These are phyloP conservation scores for Dioscorea dumetorum DNA, from an alignment of 106 monocot genomes.

Conservation along the genomic window DNA sequence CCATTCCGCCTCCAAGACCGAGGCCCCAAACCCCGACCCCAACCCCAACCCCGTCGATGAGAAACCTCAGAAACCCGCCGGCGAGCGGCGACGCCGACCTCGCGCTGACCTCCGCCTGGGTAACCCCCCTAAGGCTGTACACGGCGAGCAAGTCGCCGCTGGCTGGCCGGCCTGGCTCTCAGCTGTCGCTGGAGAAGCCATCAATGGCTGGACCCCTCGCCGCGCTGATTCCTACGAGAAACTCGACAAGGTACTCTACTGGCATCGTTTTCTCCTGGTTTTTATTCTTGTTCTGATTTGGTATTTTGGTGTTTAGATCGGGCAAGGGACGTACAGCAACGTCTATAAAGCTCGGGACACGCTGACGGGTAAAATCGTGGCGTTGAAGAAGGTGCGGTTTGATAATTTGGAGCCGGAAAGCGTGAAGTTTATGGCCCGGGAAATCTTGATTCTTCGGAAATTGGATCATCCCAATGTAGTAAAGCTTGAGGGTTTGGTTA, in stretches of 20 bases:
- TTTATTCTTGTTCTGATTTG: not conserved
- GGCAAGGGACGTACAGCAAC: conserved; percentile 42
- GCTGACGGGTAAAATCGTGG: conserved; percentile 25
- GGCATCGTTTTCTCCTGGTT: not conserved
- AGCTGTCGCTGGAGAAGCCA: conserved; percentile 44
- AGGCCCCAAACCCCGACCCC: not conserved
- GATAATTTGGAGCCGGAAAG: conserved; percentile 39
- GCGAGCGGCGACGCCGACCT: conserved; percentile 2
- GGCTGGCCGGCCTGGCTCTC: conserved; percentile 52
- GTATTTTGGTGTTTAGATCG: conserved; percentile 15
- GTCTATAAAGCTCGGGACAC: conserved; percentile 36
- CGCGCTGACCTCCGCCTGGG: conserved; percentile 9
- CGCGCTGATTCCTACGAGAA: conserved; percentile 35
- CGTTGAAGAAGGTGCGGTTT: conserved; percentile 42
- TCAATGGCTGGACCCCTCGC: conserved; percentile 36
- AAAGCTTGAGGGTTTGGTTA: conserved; percentile 30
- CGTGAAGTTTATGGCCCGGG: conserved; percentile 39
- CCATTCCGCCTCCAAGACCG: not conserved
- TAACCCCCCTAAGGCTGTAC: not conserved
- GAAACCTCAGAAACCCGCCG: not conserved
- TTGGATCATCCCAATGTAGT: conserved; percentile 41
- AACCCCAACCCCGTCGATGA: not conserved
- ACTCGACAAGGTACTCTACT: conserved; percentile 18
- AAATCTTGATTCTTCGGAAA: conserved; percentile 28
- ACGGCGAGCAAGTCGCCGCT: conserved; percentile 34